Evolutionary conservation across 352 stramenopile species (phyloP).

Genomic region (Globisporangium paroecandrum): DNA sequence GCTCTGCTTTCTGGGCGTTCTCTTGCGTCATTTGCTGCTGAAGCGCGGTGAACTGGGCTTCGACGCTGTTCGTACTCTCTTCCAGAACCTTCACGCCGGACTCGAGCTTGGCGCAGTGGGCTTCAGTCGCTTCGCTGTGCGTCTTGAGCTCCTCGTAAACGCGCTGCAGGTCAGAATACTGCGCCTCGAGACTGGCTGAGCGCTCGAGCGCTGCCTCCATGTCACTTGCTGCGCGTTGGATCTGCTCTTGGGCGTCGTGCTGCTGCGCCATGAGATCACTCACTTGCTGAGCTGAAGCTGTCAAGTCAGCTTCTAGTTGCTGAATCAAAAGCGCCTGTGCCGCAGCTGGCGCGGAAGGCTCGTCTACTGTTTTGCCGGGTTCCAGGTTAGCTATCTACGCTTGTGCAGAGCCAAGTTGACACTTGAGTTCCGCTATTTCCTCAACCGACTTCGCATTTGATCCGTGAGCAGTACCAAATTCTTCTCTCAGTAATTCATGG

Average conservation of each 20-base stretch:
- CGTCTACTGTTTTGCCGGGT: not conserved
- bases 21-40: not conserved
- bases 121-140: not conserved
- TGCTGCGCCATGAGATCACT: not conserved
- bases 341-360: not conserved
- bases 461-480: not conserved
- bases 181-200: not conserved
- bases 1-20: not conserved
- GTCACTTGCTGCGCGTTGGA: not conserved
- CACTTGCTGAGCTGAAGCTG: not conserved
- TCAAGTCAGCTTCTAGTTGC: not conserved
- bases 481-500: not conserved
- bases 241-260: not conserved
- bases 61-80: not conserved
- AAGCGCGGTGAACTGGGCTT: not conserved
- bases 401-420: not conserved
- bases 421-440: not conserved
- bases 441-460: not conserved
- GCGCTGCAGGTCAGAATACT: not conserved
- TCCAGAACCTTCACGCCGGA: not conserved
- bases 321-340: not conserved
- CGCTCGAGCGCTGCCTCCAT: not conserved
- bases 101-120: not conserved
- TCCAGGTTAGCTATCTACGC: not conserved
- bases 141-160: not conserved